Evolutionary conservation across 805 yeast genomes (phyloP).

Genomic region (Nakazawaea siamensis): DNA sequence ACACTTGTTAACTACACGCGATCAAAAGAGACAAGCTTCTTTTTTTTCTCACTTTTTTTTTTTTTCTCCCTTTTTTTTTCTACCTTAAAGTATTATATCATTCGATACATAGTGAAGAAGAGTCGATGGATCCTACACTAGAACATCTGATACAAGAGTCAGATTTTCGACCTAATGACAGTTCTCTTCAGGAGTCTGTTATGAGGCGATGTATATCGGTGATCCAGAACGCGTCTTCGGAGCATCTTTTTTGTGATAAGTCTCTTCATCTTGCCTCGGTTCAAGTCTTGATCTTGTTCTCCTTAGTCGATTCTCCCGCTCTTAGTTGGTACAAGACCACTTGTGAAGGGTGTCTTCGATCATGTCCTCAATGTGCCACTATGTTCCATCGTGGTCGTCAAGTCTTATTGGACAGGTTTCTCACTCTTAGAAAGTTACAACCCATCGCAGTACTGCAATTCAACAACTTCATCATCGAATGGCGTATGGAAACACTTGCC

Average conservation of each 20-base stretch:
- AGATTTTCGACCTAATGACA: constrained; percentile 20
- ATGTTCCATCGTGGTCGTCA: constrained; percentile 48
- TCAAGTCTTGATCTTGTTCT: constrained; percentile 50
- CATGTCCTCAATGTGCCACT: constrained; percentile 47
- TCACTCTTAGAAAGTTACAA: constrained; percentile 36
- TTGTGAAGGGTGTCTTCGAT: constrained; percentile 29
- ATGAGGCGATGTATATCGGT: too few species aligned
- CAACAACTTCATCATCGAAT: constrained; percentile 20
- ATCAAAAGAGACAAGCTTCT: too few species aligned
- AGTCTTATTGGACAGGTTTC: constrained; percentile 41
- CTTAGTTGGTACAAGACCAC: constrained; percentile 32
- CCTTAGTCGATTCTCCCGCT: constrained; percentile 44
- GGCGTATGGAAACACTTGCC: constrained; percentile 17
- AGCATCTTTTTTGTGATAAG: constrained; percentile 54
- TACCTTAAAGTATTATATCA: too few species aligned
- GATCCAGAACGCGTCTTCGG: too few species aligned
- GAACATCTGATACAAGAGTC: too few species aligned
- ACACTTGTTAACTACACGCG: too few species aligned
- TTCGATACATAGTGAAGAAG: too few species aligned
- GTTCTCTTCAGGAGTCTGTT: constrained; percentile 9
- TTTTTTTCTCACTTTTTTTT: too few species aligned
- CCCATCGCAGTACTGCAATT: constrained; percentile 24
- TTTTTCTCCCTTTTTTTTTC: too few species aligned
- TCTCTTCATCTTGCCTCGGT: constrained; percentile 38
- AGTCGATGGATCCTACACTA: too few species aligned